Evolutionary conservation across 805 yeast species (phyloP), one percentile per base, ranked within the genome.

Genomic region (Metschnikowia noctiluminum): DNA sequence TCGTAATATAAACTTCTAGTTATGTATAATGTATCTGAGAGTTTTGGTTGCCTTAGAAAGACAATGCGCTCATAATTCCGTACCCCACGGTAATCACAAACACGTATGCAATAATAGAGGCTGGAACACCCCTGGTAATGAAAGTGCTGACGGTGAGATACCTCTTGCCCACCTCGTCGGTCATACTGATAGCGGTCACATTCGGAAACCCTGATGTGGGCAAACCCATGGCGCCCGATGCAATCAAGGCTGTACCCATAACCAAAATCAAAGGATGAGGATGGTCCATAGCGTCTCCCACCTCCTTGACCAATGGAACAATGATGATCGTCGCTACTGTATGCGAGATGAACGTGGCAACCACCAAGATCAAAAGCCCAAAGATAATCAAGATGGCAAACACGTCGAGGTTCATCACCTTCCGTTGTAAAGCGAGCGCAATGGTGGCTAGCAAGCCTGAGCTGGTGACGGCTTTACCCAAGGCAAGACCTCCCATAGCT

Each of bases 401-500:
- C 36, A 89, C 65, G 7, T 89, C 81, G 53, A 87, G 77, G 31
- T 77, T 82, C 49, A 77, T 77, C n/a, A 92, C 87, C 49, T 77
- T 69, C 1, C 66, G 60, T 61, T 87, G 89, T 50, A 94, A 87
- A 1, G 73, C 64, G 2, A 69, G 56, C 0, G 99, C 98, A 51
- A 91, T 84, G 0, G 92, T 84, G 7, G 82, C 76, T 48, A 92
- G 75, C 48, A 92, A 73, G 0, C 98, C 98, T 1, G 96, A 89
- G 8, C 94, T 84, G 1, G 96, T 82, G 1, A 92, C 98, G 0
- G 96, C 96, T 64, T 89, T 90, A 48, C 99, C 99, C 44, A 92
- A 73, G 0, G 97, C 96, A 45, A 92, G 80, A 53, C 99, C 99
- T 31, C 99, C 99, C 99, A 92, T 94, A 4, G 98, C 97, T 54